phyloP scores from a whole-genome alignment of 202 grass and related monocot species.

The Panicum hallii region DNA sequence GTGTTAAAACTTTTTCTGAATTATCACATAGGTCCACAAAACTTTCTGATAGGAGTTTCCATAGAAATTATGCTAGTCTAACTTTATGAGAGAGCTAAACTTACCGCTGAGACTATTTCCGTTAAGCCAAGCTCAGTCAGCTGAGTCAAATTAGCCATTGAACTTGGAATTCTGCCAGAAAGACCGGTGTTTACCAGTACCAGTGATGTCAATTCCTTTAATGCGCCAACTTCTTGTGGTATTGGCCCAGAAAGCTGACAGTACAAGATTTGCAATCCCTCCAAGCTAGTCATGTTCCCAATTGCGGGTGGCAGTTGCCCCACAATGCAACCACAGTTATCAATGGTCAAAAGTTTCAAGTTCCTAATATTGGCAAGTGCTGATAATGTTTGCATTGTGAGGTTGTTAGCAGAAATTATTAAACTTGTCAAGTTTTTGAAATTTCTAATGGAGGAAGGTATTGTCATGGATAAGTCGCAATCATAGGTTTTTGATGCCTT shows the following conservation, averaged over 20 bases:
- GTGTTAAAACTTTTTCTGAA: no score
- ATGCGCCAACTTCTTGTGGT: not conserved
- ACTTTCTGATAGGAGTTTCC: no score
- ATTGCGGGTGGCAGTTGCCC: not conserved
- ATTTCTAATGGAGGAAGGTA: not conserved
- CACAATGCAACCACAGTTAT: not conserved
- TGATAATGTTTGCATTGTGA: not conserved
- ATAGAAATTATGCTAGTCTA: not conserved
- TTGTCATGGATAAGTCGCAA: not conserved
- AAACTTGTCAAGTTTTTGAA: not conserved
- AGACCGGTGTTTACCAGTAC: fast-evolving
- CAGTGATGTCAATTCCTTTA: not conserved
- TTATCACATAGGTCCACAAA: no score
- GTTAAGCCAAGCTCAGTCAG: not conserved
- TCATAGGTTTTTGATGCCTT: not conserved
- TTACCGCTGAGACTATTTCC: not conserved
- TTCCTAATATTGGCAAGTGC: not conserved
- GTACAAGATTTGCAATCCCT: not conserved
- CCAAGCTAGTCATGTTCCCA: conserved; percentile 15
- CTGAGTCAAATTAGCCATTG: conserved; percentile 11
- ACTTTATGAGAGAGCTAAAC: not conserved
- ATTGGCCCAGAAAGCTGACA: conserved; percentile 2
- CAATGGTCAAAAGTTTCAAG: not conserved
- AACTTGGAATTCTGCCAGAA: conserved; percentile 32
- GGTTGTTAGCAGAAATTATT: fast-evolving